Evolutionary conservation across 2,329 filamentous ascomycete genomes (phyloP), one percentile per base, ranked within the genome.

Genomic region (Colletotrichum sp.): DNA sequence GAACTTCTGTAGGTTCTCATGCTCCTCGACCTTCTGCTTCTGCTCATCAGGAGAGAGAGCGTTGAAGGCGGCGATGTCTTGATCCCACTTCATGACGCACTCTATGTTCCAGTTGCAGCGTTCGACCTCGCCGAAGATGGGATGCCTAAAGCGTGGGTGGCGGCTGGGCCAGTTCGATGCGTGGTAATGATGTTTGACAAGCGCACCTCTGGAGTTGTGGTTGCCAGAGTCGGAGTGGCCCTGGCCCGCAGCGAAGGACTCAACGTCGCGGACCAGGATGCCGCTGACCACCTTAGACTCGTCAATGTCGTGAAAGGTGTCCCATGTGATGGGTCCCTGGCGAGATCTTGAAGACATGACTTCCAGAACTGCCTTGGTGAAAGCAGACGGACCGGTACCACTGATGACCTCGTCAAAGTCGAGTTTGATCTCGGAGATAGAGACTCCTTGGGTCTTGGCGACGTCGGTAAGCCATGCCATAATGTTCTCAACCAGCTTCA

Each of bases 151-250:
- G 34, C 93, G 88, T 2, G 91, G 92, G 81, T 95, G 93, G 4
- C 87, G 87, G 69, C 89, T 90, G 4, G 93, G 93, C 93, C 93
- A 95, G 75, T 91, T 90, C 2, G 93, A 95, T 1, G 93, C 93
- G 82, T 95, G 93, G 80, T 94, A 95, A 82, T 95, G 93, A 81
- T 95, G 93, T 82, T 92, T 93, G 28, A 95, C 93, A 2, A 95
- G 86, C 3, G 93, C 93, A 24, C 89, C 89, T 67, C 92, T 88
- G 2, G 92, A 88, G 68, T 93, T 89, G 82, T 95, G 93, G 80
- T 93, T 94, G 16, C 93, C 93, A 0, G 92, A 94, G 81, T 95
- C 90, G 0, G 93, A 95, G 82, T 95, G 93, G 15, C 93, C 93
- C 82, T 95, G 93, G 15, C 93, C 93, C 1, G 93, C 93, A 16